Percentiles rank a stretch among this genome's conserved stretches.
Conservation (phyloP, 2,329 filamentous ascomycete species). For the Alternaria infectoria region DNA sequence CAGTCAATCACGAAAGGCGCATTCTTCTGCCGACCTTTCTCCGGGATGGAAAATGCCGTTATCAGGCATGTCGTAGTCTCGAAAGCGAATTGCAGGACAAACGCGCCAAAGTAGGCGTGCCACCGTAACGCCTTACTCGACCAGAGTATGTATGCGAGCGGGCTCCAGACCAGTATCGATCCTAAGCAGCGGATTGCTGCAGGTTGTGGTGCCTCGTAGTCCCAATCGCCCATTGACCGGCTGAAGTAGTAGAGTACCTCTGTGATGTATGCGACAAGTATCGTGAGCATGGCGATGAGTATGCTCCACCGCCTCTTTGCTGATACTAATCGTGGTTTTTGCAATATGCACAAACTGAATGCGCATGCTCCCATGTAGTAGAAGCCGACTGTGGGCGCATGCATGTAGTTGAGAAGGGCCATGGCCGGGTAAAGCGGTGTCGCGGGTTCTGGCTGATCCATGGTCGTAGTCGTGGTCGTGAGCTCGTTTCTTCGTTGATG, state of each 20-base stretch:
- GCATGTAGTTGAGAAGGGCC: slow-evolving; percentile 42
- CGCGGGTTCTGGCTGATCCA: slow-evolving; percentile 12
- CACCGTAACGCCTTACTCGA: slow-evolving; percentile 33
- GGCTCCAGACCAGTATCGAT: slow-evolving; percentile 43
- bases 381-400: slow-evolving; percentile 40
- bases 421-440: slow-evolving; percentile 28
- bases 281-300: slow-evolving; percentile 16
- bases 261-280: slow-evolving; percentile 33
- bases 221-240: slow-evolving; percentile 33
- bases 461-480: slow-evolving; percentile 8
- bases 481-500: background rate
- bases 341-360: slow-evolving; percentile 39
- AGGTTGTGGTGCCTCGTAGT: slow-evolving; percentile 41
- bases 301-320: slow-evolving; percentile 30
- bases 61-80: slow-evolving; percentile 40
- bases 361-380: slow-evolving; percentile 37
- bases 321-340: slow-evolving; percentile 36
- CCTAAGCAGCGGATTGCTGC: slow-evolving; percentile 43
- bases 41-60: slow-evolving; percentile 23
- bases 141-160: slow-evolving; percentile 32
- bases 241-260: slow-evolving; percentile 45
- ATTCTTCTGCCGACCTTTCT: slow-evolving; percentile 20
- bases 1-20: slow-evolving; percentile 32
- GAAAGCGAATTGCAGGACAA: slow-evolving; percentile 40
- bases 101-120: slow-evolving; percentile 45